A percentile compares a stretch with the other conserved stretches of the same genome.
These are phyloP conservation scores for Candida mesenterica DNA, from an alignment of 1,139 yeast genomes.

Conservation along the genomic window DNA sequence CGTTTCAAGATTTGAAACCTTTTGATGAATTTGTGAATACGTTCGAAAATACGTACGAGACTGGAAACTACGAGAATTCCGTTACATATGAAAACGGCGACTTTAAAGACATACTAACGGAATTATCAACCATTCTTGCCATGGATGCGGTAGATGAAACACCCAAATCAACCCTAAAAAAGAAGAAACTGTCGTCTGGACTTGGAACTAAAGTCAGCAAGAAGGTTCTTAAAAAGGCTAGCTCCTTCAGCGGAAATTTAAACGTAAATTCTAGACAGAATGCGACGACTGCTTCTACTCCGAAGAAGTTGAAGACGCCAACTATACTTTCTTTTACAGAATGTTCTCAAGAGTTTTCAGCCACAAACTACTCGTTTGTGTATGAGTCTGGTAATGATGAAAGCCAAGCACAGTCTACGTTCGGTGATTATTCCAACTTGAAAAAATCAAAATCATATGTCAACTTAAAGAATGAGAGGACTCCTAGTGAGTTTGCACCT, in stretches of 20 bases:
- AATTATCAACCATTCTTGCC: slow-evolving; percentile 9
- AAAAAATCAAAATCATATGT: slow-evolving; percentile 19
- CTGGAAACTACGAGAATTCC: neutral
- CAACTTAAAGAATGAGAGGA: slow-evolving; percentile 11
- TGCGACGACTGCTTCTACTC: neutral
- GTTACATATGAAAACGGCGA: slow-evolving; percentile 7
- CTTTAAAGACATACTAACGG: slow-evolving; percentile 10
- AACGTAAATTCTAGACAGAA: slow-evolving; percentile 1
- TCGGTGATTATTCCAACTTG: slow-evolving; percentile 6
- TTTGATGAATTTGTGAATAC: slow-evolving; percentile 6
- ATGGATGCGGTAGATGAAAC: slow-evolving; percentile 6
- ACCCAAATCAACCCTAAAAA: slow-evolving; percentile 5
- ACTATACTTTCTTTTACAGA: slow-evolving; percentile 23
- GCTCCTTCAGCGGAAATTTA: slow-evolving; percentile 13
- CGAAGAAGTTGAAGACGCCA: slow-evolving; percentile 11
- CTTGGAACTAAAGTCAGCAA: slow-evolving; percentile 13
- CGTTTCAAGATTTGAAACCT: slow-evolving; percentile 18
- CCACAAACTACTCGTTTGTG: slow-evolving; percentile 19
- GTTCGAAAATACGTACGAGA: slow-evolving; percentile 4
- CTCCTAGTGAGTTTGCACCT: slow-evolving; percentile 8
- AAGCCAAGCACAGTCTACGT: slow-evolving; percentile 11
- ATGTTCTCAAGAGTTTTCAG: slow-evolving; percentile 26
- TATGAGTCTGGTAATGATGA: slow-evolving; percentile 17
- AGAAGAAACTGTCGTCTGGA: slow-evolving; percentile 6
- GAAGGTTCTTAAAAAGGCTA: slow-evolving; percentile 15